These are phyloP conservation scores for Leishmania guyanensis DNA, from an alignment of 208 protist genomes.

Conservation along the genomic window DNA sequence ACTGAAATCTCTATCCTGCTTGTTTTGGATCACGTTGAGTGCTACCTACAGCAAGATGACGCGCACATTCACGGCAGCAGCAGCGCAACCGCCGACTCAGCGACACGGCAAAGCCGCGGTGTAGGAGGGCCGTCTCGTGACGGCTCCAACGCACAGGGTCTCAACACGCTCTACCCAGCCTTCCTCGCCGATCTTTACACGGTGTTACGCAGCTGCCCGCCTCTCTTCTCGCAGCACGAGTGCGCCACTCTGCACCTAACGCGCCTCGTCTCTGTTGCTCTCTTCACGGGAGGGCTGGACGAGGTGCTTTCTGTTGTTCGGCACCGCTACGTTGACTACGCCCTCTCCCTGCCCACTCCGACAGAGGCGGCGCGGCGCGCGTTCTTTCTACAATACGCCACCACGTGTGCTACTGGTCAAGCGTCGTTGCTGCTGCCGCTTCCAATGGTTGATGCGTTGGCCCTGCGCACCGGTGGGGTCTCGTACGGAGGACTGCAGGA, in stretches of 20 bases:
- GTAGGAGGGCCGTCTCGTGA: background rate
- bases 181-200: constrained; percentile 63
- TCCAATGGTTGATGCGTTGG: constrained; percentile 37
- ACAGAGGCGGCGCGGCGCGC: constrained; percentile 46
- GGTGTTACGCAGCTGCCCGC: constrained; percentile 42
- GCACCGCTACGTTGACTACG: constrained; percentile 49
- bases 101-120: background rate
- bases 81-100: background rate
- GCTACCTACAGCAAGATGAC: constrained; percentile 39
- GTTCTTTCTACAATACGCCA: constrained; percentile 41
- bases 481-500: constrained; percentile 69
- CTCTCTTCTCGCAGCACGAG: constrained; percentile 39
- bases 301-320: constrained; percentile 49
- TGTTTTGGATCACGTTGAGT: constrained; percentile 72
- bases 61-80: background rate
- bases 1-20: constrained; percentile 34
- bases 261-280: constrained; percentile 40
- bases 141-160: background rate
- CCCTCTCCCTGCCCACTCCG: constrained; percentile 53
- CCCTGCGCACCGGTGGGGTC: constrained; percentile 67
- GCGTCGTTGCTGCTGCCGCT: constrained; percentile 5
- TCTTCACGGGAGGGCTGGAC: constrained; percentile 53
- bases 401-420: background rate
- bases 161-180: constrained; percentile 34
- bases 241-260: constrained; percentile 21